Conservation (phyloP, 805 yeast genomes). For the Lipomyces orientalis region DNA sequence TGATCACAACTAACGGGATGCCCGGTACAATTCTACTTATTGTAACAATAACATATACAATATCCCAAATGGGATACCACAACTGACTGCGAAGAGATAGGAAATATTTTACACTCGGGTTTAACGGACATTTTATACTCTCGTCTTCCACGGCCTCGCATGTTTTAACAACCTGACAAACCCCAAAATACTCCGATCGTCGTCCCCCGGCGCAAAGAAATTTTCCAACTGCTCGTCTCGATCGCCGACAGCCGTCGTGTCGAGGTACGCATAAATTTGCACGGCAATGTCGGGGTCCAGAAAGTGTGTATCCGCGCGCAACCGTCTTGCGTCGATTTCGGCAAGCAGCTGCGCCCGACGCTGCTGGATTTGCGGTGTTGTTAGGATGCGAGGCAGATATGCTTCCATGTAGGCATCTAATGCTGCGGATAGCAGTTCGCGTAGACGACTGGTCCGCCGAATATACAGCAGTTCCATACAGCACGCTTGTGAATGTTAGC, state of each 20-base stretch:
- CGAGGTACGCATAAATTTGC: neutral
- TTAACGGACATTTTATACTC: neutral
- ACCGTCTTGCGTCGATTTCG: neutral
- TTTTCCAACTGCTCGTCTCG: neutral
- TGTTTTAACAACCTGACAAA: neutral
- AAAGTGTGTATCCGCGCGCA: neutral
- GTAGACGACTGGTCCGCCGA: neutral
- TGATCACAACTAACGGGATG: neutral
- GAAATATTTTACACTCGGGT: neutral
- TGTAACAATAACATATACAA: neutral
- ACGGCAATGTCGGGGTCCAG: neutral
- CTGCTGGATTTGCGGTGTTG: neutral
- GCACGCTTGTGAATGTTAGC: neutral
- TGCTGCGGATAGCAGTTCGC: neutral
- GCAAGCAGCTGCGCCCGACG: neutral
- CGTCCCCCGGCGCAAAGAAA: neutral
- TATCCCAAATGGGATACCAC: neutral
- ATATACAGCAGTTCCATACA: neutral
- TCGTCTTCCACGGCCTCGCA: neutral
- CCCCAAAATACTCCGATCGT: neutral
- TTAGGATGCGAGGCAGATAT: neutral
- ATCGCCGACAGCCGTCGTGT: neutral
- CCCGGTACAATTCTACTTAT: neutral
- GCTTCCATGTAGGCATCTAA: neutral
- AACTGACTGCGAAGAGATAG: neutral